Percentiles rank a stretch among this genome's conserved stretches.
These are phyloP conservation scores for Plasmodium vivax DNA, from an alignment of 169 alveolate species.

Conservation along the genomic window DNA sequence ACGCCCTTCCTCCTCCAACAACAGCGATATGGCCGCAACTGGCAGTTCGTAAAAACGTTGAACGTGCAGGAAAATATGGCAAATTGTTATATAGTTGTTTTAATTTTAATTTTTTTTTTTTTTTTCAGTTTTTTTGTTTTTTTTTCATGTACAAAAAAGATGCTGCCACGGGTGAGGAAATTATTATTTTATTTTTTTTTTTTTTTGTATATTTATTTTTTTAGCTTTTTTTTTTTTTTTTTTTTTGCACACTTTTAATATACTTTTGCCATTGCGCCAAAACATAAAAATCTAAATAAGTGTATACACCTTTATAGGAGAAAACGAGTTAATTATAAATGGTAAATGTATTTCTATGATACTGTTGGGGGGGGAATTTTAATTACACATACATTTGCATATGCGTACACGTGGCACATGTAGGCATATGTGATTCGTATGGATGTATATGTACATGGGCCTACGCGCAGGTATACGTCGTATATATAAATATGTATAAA, in stretches of 20 bases:
- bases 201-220: too few relatives aligned
- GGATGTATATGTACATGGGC: background rate
- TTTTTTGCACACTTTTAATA: background rate
- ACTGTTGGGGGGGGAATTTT: conserved; percentile 1
- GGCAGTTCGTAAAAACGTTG: too few relatives aligned
- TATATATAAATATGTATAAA: conserved; percentile 3
- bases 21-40: too few relatives aligned
- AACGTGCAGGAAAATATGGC: too few relatives aligned
- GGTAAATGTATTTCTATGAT: conserved; percentile 66
- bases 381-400: conserved; percentile 22
- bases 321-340: conserved; percentile 48
- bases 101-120: background rate
- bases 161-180: conserved; percentile 5
- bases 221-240: too few relatives aligned
- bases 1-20: too few relatives aligned
- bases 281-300: conserved; percentile 4
- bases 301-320: conserved; percentile 25
- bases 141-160: conserved; percentile 6
- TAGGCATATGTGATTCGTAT: background rate
- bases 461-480: background rate
- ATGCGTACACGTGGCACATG: background rate
- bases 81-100: too few relatives aligned
- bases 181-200: background rate
- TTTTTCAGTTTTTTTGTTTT: background rate
- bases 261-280: background rate